Evolutionary conservation across 352 stramenopile species (phyloP), one percentile per base, ranked within the genome.

Genomic region (Pythium guiyangense): DNA sequence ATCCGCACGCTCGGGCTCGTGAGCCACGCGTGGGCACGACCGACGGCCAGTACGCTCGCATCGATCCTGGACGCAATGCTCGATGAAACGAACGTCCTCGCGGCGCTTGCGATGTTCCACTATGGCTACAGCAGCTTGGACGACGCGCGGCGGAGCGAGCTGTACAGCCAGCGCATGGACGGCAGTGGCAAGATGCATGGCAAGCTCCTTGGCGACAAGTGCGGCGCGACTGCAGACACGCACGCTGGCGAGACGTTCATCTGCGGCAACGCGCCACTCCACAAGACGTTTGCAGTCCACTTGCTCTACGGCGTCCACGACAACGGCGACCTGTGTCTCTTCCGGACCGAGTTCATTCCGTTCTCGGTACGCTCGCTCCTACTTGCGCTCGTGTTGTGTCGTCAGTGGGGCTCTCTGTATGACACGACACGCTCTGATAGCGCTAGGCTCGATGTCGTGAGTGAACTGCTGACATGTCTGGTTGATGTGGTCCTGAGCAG

Each of bases 271-370:
- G 57, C 70, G 54, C 60, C 67, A 4, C 59, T 90, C 2, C 57
- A 64, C 52, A 83, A 87, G 63, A 87, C 79, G 14, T 89, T 88
- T 62, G 60, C 69, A 4, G 75, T 91, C 18, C 60, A 92, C 61
- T 59, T 95, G 40, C 22, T 89, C 1, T 90, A 84, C 35, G 71
- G 65, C 5, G 54, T 93, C 20, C 77, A 87, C 29, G 73, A 60
- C 14, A 90, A 88, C 49, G 86, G 86, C 3, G 80, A 92, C 22
- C 57, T 95, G 15, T 86, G 77, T 29, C 52, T 95, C 3, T 92
- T 84, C 57, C 84, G 84, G 8, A 64, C 64, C 9, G 77, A 92
- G 31, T 89, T 71, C 25, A 75, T 85, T 47, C 70, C 73, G 6
- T 90, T 86, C 52, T 84, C 84, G 71, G 85, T 94, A 69, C 12